These are phyloP conservation scores for Neolecta irregularis DNA, from an alignment of 1,139 yeast species.

Conservation along the genomic window DNA sequence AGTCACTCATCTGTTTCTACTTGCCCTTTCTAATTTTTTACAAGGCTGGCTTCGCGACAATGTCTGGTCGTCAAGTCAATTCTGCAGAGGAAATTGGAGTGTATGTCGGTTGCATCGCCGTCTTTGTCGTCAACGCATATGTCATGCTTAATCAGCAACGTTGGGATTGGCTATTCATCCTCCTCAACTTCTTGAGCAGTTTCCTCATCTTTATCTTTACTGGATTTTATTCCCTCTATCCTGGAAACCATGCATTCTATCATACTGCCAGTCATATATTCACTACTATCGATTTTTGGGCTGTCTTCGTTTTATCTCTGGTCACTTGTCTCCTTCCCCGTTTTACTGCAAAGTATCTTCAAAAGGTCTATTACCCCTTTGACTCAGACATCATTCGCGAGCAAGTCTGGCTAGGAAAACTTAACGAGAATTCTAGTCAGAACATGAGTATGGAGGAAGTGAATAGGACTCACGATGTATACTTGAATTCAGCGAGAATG, in stretches of 20 bases:
- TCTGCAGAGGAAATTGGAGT: constrained; percentile 82
- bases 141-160: constrained; percentile 69
- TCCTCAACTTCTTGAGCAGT: constrained; percentile 49
- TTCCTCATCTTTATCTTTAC: constrained; percentile 56
- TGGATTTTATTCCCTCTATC: constrained; percentile 65
- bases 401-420: constrained; percentile 22
- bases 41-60: constrained; percentile 40
- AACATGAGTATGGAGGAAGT: neutral
- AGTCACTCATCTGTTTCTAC: constrained; percentile 69
- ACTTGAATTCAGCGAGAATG: no score
- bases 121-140: constrained; percentile 64
- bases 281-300: constrained; percentile 69
- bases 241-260: constrained; percentile 52
- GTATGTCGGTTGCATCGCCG: constrained; percentile 62
- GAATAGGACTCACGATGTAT: neutral
- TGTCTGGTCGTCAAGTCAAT: constrained; percentile 51
- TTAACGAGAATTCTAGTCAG: constrained; percentile 16
- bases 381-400: constrained; percentile 84
- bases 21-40: constrained; percentile 65
- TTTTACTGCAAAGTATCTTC: constrained; percentile 47
- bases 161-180: constrained; percentile 81
- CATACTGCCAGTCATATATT: constrained; percentile 60
- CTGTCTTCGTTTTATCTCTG: constrained; percentile 56
- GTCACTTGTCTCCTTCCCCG: constrained; percentile 64
- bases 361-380: constrained; percentile 48